Evolutionary conservation across 352 stramenopile species (phyloP), one percentile per base, ranked within the genome.

Genomic region (Aphanomyces astaci): DNA sequence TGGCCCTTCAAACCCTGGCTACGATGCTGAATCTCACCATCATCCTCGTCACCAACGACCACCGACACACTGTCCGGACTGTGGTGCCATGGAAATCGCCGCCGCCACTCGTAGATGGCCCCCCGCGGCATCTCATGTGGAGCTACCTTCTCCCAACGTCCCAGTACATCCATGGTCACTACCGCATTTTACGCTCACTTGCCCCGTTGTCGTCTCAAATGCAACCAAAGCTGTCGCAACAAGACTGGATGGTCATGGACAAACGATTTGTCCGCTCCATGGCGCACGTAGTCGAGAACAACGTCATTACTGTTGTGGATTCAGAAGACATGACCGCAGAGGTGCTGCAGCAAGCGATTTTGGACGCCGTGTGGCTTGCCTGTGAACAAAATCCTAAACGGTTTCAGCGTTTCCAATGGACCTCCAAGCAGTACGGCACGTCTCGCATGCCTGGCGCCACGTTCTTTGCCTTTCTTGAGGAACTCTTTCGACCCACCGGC

Each of bases 301-400:
- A 64, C 19, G 56, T 25, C 15, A 64, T 64, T 36, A 52, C 56
- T n/a, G 56, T 94, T 2, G 30, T 78, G 24, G 49, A 60, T 0
- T 90, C 89, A 55, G 82, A 92, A 71, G 76, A 86, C 25, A 69
- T 82, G 53, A 66, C 79, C 25, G 84, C 82, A 17, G 84, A 94
- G 45, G 74, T 76, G 19, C 75, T 94, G 27, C 91, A 92, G 66
- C 72, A 77, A 7, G 80, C 82, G 2, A 88, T 94, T 25, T 67
- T 94, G 7, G 81, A 90, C 69, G 86, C 84, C 3, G 84, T 94
- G 3, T 94, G 86, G 86, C 80, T 91, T 63, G 84, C 92, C 64
- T 92, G 84, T 59, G 74, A 90, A 55, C 84, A 94, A 66, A 92
- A 94, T 46, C 86, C 86, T 4, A 91, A 82, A 69, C 71, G 89